These are phyloP conservation scores for Apiotrichum porosum DNA, from an alignment of 1,284 basidiomycete genomes.

Conservation along the genomic window DNA sequence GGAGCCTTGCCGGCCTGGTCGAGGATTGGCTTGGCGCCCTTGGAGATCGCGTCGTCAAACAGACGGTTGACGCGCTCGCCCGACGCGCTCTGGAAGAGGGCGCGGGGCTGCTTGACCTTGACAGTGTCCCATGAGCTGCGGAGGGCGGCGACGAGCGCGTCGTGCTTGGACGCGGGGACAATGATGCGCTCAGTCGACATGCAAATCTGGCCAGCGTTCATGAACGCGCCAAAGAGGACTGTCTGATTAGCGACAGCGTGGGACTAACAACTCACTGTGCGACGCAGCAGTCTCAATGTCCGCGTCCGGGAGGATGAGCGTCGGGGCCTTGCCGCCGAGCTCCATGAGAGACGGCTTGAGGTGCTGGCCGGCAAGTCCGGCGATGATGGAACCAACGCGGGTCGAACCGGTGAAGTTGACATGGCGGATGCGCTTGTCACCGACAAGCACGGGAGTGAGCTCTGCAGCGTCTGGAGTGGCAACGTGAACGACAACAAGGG, in stretches of 20 bases:
- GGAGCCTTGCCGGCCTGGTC: background rate
- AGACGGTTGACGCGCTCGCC: constrained; percentile 55
- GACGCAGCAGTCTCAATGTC: constrained; percentile 56
- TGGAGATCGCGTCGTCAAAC: constrained; percentile 54
- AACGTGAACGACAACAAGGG: constrained; percentile 58
- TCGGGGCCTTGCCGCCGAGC: constrained; percentile 51
- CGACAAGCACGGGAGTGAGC: constrained; percentile 55
- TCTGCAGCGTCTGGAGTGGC: constrained; percentile 52
- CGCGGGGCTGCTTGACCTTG: constrained; percentile 18
- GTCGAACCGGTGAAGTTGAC: constrained; percentile 53
- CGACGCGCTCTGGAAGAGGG: constrained; percentile 55
- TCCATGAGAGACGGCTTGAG: constrained; percentile 49
- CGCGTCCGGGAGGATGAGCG: constrained; percentile 58
- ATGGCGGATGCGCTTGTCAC: constrained; percentile 52
- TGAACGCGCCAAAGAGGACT: constrained; percentile 58
- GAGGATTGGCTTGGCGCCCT: constrained; percentile 52
- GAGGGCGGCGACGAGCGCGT: constrained; percentile 46
- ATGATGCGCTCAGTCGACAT: constrained; percentile 67
- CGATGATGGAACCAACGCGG: constrained; percentile 44
- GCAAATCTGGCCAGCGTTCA: constrained; percentile 64
- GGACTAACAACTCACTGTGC: constrained; percentile 15
- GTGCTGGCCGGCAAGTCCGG: constrained; percentile 43
- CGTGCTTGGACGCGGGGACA: constrained; percentile 49
- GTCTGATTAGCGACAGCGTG: constrained; percentile 26
- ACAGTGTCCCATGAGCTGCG: constrained; percentile 30